Percentiles rank a stretch among this genome's conserved stretches.
These are phyloP conservation scores for Malbranchea cinnamomea DNA, from an alignment of 2,329 filamentous ascomycete species.

Conservation along the genomic window DNA sequence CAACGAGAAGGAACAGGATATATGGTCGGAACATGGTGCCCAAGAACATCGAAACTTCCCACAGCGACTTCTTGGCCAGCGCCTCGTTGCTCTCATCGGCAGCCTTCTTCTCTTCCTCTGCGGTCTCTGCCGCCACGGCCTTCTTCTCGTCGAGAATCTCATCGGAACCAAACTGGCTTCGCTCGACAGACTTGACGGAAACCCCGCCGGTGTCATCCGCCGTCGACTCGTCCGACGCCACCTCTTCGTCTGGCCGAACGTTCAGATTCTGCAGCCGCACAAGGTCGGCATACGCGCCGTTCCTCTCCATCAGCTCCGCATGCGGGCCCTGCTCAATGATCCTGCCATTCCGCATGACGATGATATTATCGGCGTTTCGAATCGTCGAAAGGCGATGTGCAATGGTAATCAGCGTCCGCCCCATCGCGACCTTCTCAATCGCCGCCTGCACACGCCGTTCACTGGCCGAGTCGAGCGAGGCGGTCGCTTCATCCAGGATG, in stretches of 20 bases:
- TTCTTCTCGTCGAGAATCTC: slow-evolving; percentile 6
- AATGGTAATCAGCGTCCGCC: slow-evolving; percentile 15
- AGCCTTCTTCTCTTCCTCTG: slow-evolving; percentile 1
- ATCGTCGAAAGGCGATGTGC: slow-evolving; percentile 18
- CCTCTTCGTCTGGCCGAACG: slow-evolving; percentile 4
- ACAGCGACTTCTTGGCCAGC: slow-evolving; percentile 15
- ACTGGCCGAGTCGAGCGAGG: slow-evolving; percentile 14
- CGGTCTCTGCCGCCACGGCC: slow-evolving; percentile 12
- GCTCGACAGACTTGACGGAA: slow-evolving; percentile 1
- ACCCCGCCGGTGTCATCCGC: slow-evolving; percentile 3
- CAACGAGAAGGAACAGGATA: slow-evolving; percentile 30
- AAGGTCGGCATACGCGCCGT: slow-evolving; percentile 30
- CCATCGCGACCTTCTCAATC: slow-evolving; percentile 9
- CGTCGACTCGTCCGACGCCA: slow-evolving; percentile 3
- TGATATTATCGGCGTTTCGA: slow-evolving; percentile 15
- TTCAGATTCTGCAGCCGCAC: slow-evolving; percentile 27
- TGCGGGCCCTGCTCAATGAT: slow-evolving; percentile 16
- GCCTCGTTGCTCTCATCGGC: slow-evolving; percentile 15
- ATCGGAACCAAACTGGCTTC: neutral
- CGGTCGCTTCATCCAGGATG: slow-evolving; percentile 19
- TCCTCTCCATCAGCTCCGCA: slow-evolving; percentile 12
- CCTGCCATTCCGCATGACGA: slow-evolving; percentile 15
- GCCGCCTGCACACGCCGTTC: slow-evolving; percentile 15
- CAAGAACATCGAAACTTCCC: slow-evolving; percentile 1
- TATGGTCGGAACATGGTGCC: slow-evolving; percentile 25